Percentiles rank a stretch among this genome's conserved stretches.
These are phyloP conservation scores for Phytomonas sp. DNA, from an alignment of 208 protist species.

Conservation along the genomic window DNA sequence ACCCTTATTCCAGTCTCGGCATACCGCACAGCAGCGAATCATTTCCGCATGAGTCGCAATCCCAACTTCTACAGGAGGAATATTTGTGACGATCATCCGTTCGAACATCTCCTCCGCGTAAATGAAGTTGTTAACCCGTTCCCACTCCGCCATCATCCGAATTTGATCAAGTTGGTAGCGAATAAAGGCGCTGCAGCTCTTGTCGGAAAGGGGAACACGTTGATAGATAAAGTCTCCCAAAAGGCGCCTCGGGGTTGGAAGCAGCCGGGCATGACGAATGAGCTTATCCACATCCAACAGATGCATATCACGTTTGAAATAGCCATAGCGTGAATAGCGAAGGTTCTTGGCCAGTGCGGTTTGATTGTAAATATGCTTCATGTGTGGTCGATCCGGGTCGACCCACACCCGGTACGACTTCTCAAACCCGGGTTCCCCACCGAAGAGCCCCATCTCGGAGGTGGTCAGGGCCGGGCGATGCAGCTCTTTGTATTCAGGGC, in stretches of 20 bases:
- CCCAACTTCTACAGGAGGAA: conserved; percentile 83
- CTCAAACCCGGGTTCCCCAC: conserved; percentile 87
- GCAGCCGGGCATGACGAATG: conserved; percentile 78
- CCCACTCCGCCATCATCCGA: conserved; percentile 62
- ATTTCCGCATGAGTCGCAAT: conserved; percentile 85
- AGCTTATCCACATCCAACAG: conserved; percentile 88
- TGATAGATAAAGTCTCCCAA: conserved; percentile 88
- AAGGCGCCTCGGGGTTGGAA: conserved; percentile 75
- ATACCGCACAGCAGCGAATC: conserved; percentile 83
- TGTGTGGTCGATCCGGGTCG: conserved; percentile 84
- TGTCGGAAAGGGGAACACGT: conserved; percentile 74
- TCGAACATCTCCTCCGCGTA: conserved; percentile 87
- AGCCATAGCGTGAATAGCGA: conserved; percentile 85
- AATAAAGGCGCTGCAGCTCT: conserved; percentile 72
- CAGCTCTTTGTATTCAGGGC: conserved; percentile 75
- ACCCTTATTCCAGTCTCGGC: conserved; percentile 71
- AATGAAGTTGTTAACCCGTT: conserved; percentile 33
- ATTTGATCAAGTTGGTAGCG: conserved; percentile 75
- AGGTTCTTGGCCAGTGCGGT: conserved; percentile 79
- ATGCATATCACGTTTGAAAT: conserved; percentile 89
- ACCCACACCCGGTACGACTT: conserved; percentile 87
- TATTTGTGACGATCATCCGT: conserved; percentile 80
- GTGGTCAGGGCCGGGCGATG: conserved; percentile 76
- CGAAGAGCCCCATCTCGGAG: conserved; percentile 80
- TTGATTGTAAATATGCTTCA: conserved; percentile 87